Base-by-base conservation (phyloP, 192 early-diverging fungal genomes). In the Rhizoclosmatium globosum region DNA sequence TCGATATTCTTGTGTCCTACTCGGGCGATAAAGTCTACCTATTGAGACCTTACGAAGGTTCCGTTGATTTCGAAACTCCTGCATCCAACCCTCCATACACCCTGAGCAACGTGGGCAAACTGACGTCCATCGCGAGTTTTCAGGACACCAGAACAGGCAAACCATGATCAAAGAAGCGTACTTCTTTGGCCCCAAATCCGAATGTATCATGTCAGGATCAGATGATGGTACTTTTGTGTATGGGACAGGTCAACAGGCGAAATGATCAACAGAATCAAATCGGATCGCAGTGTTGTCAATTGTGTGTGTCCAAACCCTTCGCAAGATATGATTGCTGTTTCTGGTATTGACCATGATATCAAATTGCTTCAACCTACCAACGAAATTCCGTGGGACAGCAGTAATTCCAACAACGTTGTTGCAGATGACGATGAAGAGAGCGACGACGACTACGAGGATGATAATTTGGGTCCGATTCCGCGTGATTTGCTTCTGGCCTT, bases 141-240 rank as follows among this genome's bases (percentile, higher is more conserved):
- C 21, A 47, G 77, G 77, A 47, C 77, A 78, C 57, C 53, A 53
- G 31, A 78, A 78, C 47, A 17, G 47, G 43, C 65, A 69, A 58
- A 78, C 77, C 17, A 78, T 78, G 77, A 78, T 78, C 47, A 78
- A 78, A 41, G 77, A 78, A 45, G 77, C 77, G 2, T 78, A 69
- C 68, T 78, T 69, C 48, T 78, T 42, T 23, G 77, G 77, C n/a
- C 42, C 58, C 17, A 44, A 57, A n/a, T 70, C 66, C 3, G 68
- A 78, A 53, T 50, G 13, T 44, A 48, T 78, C 68, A 71, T 78
- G 68, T 46, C 41, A 44, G 77, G 77, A 13, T 61, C 56, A 7
- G 77, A 78, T 62, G 77, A 78, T 61, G 77, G 77, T 15, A 59
- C 66, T 38, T 9, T 78, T 13, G 53, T 47, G 77, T 78, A 17